A percentile compares a stretch with the other conserved stretches of the same genome.
Evolutionary conservation across 805 yeast genomes (phyloP).

Genomic region (Komagataella kurtzmanii): DNA sequence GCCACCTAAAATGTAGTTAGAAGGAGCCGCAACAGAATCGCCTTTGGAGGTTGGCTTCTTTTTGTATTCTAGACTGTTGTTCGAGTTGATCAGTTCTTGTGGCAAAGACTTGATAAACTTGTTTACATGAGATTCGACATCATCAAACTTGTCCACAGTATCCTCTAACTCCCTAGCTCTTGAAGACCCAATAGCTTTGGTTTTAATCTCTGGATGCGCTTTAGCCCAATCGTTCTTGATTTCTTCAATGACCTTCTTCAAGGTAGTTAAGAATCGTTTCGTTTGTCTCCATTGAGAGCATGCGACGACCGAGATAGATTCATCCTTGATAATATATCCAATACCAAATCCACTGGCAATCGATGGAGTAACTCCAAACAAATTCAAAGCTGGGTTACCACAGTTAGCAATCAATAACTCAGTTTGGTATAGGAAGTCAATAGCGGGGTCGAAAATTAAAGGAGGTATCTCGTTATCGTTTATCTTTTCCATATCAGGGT

Average conservation of each 20-base stretch:
- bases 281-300: conserved; percentile 52
- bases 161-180: conserved; percentile 4
- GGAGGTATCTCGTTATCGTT: conserved; percentile 21
- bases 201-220: conserved; percentile 1
- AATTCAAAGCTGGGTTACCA: conserved; percentile 44
- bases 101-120: conserved; percentile 18
- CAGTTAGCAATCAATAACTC: conserved; percentile 35
- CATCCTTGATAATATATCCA: conserved; percentile 41
- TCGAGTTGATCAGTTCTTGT: conserved; percentile 17
- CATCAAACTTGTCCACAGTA: conserved; percentile 2
- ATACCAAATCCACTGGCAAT: conserved; percentile 45
- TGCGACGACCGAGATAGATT: conserved; percentile 33
- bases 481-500: conserved; percentile 26
- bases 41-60: conserved; percentile 3
- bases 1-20: conserved; percentile 34
- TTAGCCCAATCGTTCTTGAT: conserved; percentile 22
- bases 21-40: conserved; percentile 4
- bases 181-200: conserved; percentile 1
- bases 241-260: conserved; percentile 35
- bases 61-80: conserved; percentile 4
- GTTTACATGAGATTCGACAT: conserved; percentile 9
- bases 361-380: conserved; percentile 50
- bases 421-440: conserved; percentile 21
- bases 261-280: conserved; percentile 36
- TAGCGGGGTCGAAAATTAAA: conserved; percentile 27